phyloP scores from a whole-genome alignment of 1,284 basidiomycete genomes.

The Spongispora temasekensis region DNA sequence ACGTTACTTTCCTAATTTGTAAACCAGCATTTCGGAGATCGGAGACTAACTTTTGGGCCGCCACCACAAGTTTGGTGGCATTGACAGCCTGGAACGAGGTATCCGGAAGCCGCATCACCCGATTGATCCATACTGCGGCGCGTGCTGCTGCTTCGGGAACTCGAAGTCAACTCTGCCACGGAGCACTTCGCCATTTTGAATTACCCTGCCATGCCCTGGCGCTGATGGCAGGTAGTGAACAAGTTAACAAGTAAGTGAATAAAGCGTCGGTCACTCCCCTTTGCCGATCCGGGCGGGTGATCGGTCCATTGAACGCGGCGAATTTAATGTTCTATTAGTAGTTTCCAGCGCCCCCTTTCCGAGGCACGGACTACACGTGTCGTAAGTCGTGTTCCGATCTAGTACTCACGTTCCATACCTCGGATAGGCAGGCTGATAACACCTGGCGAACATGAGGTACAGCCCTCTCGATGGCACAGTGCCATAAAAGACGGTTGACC shows the following conservation, averaged over 20 bases:
- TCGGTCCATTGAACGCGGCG: background rate
- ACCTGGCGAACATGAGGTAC: constrained; percentile 35
- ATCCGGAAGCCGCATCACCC: too few species aligned
- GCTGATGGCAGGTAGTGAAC: too few species aligned
- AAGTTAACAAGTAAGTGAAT: background rate
- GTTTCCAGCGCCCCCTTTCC: background rate
- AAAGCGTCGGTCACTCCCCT: too few species aligned
- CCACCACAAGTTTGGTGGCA: too few species aligned
- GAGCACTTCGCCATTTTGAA: too few species aligned
- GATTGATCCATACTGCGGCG: too few species aligned
- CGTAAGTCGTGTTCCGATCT: constrained; percentile 15
- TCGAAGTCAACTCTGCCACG: too few species aligned
- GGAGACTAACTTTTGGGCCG: too few species aligned
- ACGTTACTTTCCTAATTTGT: background rate
- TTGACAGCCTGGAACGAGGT: too few species aligned
- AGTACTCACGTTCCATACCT: constrained; percentile 9
- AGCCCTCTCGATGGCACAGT: constrained; percentile 5
- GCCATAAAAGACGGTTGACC: constrained; percentile 30
- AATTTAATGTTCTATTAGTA: background rate
- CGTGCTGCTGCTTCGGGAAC: too few species aligned
- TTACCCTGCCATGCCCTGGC: too few species aligned
- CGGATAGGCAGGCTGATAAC: constrained; percentile 33
- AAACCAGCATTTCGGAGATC: background rate
- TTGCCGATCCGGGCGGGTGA: background rate
- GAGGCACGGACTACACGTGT: constrained; percentile 24